Percentiles rank a stretch among this genome's conserved stretches.
Evolutionary conservation across 108 stramenopile genomes (phyloP).

Genomic region (Nitzschia inconspicua): DNA sequence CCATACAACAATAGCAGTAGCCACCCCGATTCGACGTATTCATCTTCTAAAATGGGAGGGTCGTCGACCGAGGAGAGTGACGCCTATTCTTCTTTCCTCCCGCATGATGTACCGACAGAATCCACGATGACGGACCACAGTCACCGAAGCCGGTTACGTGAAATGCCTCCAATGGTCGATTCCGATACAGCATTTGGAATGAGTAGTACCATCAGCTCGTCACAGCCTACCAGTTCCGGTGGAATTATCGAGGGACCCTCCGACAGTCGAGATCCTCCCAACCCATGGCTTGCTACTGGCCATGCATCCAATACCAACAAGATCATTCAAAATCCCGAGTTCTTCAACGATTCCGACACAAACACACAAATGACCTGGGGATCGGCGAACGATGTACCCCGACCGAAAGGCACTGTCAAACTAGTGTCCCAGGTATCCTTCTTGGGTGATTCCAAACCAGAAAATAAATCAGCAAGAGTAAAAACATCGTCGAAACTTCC

Average conservation of each 20-base stretch:
- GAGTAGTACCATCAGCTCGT: neutral
- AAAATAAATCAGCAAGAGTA: neutral
- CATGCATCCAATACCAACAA: too few relatives aligned
- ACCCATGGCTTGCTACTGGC: too few relatives aligned
- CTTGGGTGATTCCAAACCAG: neutral
- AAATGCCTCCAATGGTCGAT: neutral
- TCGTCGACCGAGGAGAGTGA: neutral
- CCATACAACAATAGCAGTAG: neutral
- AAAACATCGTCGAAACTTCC: neutral
- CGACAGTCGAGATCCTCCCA: too few relatives aligned
- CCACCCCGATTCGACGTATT: neutral
- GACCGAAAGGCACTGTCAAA: slow-evolving; percentile 17
- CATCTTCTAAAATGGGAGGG: neutral
- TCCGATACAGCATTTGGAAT: neutral
- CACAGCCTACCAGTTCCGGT: neutral
- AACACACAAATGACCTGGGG: slow-evolving; percentile 12
- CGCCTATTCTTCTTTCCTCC: neutral
- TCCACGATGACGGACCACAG: neutral
- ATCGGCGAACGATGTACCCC: slow-evolving; percentile 14
- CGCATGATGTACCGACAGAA: neutral
- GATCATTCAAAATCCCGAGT: neutral
- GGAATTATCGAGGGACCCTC: neutral
- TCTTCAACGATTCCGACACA: slow-evolving; percentile 1
- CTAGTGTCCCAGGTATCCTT: slow-evolving; percentile 8
- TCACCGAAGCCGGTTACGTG: neutral